Evolutionary conservation across 306 rosid species (phyloP).

Genomic region (Prunus armeniaca): DNA sequence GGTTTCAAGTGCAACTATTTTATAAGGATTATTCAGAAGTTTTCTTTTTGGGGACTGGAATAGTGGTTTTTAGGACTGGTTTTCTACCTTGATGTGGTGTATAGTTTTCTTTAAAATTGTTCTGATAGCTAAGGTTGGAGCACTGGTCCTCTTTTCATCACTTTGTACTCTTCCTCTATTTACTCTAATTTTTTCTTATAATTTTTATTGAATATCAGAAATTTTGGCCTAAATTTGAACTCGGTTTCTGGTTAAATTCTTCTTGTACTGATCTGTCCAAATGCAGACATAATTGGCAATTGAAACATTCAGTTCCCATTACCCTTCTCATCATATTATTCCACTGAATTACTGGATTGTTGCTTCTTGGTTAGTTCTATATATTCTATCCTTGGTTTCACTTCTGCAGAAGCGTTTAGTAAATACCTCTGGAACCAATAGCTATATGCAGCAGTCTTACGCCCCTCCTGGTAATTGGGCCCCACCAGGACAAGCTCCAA

Average conservation of each 20-base stretch:
- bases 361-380: not conserved
- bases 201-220: not conserved
- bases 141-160: not conserved
- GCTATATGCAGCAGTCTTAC: conserved; percentile 35
- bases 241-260: not conserved
- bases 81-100: no score
- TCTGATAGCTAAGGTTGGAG: not conserved
- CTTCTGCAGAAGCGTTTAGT: conserved; percentile 43
- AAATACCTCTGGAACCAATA: conserved; percentile 34
- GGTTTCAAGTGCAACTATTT: no score
- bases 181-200: not conserved
- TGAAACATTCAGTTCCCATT: not conserved
- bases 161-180: not conserved
- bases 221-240: not conserved
- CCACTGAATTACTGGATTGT: not conserved
- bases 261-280: no score
- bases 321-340: not conserved
- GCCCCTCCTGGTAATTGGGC: conserved; percentile 38
- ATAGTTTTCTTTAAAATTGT: no score
- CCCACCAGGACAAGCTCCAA: conserved; percentile 32
- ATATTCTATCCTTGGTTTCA: not conserved
- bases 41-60: no score
- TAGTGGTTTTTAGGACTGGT: no score
- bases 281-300: not conserved
- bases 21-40: no score